Percentiles rank a stretch among this genome's conserved stretches.
phyloP scores from a whole-genome alignment of 139 green algal genomes.

The Edaphochlamys debaryana region DNA sequence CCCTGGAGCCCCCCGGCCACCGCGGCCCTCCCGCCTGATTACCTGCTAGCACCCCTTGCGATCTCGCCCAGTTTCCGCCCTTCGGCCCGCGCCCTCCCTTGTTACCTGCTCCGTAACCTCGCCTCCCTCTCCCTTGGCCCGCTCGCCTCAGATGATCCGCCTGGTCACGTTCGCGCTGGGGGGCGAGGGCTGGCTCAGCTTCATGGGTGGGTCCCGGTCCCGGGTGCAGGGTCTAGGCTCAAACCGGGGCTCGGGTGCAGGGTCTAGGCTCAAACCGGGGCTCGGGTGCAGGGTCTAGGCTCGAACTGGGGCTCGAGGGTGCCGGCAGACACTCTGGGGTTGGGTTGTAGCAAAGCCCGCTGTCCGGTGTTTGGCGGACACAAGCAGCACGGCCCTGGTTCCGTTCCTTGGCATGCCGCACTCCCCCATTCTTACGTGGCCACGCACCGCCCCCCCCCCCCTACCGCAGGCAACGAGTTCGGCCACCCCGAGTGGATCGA shows the following conservation, averaged over 20 bases:
- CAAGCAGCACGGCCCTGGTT: too few relatives aligned
- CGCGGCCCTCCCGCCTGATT: too few relatives aligned
- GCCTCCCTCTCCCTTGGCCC: background rate
- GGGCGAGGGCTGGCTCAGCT: constrained; percentile 88
- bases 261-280: background rate
- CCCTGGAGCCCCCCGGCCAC: too few relatives aligned
- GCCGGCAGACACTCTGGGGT: too few relatives aligned
- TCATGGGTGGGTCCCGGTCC: constrained; percentile 76
- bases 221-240: background rate
- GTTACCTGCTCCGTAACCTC: background rate
- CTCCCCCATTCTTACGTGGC: background rate
- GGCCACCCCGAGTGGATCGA: constrained; percentile 98
- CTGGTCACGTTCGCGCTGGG: constrained; percentile 91
- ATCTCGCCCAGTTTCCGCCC: too few relatives aligned
- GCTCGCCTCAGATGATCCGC: constrained; percentile 76
- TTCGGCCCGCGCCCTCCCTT: too few relatives aligned
- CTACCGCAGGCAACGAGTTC: constrained; percentile 86
- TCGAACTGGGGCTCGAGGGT: too few relatives aligned
- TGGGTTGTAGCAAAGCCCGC: too few relatives aligned
- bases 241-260: background rate
- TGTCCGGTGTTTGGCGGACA: too few relatives aligned
- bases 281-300: background rate
- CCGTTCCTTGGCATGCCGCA: too few relatives aligned
- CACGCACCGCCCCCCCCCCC: too few relatives aligned
- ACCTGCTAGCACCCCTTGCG: too few relatives aligned